These are phyloP conservation scores for Pythium inflatum DNA, from an alignment of 352 stramenopile species.

Conservation along the genomic window DNA sequence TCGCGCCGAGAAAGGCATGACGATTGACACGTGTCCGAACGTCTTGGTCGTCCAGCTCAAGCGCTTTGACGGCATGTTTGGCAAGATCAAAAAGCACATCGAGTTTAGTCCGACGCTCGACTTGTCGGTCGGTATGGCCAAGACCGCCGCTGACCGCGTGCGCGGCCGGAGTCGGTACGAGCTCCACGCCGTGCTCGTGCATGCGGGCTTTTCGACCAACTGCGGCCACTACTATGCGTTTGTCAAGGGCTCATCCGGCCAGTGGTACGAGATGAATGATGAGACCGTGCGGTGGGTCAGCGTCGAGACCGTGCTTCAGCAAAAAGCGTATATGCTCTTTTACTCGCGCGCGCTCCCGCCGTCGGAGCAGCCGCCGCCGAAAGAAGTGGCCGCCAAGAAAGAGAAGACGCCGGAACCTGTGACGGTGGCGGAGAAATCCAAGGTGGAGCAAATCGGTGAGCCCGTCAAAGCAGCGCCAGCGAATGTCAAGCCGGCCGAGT, in stretches of 20 bases:
- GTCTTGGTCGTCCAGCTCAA: constrained; percentile 92
- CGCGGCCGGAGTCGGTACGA: constrained; percentile 67
- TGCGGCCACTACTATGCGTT: constrained; percentile 93
- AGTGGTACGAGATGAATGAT: constrained; percentile 95
- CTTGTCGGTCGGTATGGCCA: constrained; percentile 62
- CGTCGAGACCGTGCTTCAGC: constrained; percentile 82
- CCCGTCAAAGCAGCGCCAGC: not conserved
- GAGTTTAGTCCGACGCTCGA: constrained; percentile 74
- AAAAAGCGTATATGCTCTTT: constrained; percentile 93
- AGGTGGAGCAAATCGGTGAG: constrained; percentile 6
- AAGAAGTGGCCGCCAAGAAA: constrained; percentile 32
- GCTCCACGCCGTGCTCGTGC: constrained; percentile 84
- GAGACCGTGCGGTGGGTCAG: constrained; percentile 86
- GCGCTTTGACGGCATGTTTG: constrained; percentile 85
- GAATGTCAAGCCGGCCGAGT: not conserved
- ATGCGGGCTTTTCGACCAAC: constrained; percentile 86
- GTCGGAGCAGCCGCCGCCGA: constrained; percentile 41
- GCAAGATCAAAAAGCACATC: constrained; percentile 91
- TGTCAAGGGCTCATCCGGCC: constrained; percentile 83
- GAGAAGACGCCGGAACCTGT: not conserved
- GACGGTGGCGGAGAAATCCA: not conserved
- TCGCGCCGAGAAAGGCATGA: constrained; percentile 81
- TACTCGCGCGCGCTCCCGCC: constrained; percentile 75
- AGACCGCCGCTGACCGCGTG: constrained; percentile 53
- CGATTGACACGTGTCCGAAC: constrained; percentile 81